These are phyloP conservation scores for Verticillium tricorpus DNA, from an alignment of 2,329 filamentous ascomycete species.

Conservation along the genomic window DNA sequence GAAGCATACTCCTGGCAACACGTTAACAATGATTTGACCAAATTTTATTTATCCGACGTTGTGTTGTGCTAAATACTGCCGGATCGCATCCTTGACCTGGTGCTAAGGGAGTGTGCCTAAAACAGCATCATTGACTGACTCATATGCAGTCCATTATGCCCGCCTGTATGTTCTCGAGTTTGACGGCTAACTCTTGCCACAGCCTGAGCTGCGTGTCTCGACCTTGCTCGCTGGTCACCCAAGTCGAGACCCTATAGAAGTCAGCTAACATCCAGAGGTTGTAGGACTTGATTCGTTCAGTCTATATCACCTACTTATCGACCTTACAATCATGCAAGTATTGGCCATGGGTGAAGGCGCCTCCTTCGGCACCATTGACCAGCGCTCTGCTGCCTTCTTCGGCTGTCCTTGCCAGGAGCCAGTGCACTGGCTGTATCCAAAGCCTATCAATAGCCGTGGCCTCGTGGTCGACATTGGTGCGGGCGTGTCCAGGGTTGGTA, in stretches of 20 bases:
- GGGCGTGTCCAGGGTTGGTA: background rate
- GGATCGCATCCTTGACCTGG: too few species aligned
- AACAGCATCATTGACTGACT: background rate
- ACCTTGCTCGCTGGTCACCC: slow-evolving; percentile 31
- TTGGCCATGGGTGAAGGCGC: slow-evolving; percentile 30
- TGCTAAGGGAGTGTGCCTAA: too few species aligned
- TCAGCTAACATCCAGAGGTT: too few species aligned
- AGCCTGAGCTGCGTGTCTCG: slow-evolving; percentile 26
- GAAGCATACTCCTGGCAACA: too few species aligned
- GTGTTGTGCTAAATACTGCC: too few species aligned
- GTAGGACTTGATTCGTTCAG: too few species aligned
- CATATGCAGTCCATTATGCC: slow-evolving; percentile 27
- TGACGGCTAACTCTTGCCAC: slow-evolving; percentile 35
- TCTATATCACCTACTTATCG: background rate
- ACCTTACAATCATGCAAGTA: slow-evolving; percentile 31
- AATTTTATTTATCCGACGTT: too few species aligned
- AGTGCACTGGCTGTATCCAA: background rate
- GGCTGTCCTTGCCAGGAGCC: slow-evolving; percentile 24
- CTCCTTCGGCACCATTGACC: slow-evolving; percentile 29
- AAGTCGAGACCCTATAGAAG: slow-evolving; percentile 4
- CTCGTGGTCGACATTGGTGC: background rate
- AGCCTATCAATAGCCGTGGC: slow-evolving; percentile 1
- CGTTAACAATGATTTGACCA: too few species aligned
- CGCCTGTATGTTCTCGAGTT: slow-evolving; percentile 37
- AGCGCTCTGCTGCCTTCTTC: slow-evolving; percentile 34